A percentile compares a stretch with the other conserved stretches of the same genome.
phyloP scores from a whole-genome alignment of 75 land plant genomes.

The Isoetes taiwanensis region DNA sequence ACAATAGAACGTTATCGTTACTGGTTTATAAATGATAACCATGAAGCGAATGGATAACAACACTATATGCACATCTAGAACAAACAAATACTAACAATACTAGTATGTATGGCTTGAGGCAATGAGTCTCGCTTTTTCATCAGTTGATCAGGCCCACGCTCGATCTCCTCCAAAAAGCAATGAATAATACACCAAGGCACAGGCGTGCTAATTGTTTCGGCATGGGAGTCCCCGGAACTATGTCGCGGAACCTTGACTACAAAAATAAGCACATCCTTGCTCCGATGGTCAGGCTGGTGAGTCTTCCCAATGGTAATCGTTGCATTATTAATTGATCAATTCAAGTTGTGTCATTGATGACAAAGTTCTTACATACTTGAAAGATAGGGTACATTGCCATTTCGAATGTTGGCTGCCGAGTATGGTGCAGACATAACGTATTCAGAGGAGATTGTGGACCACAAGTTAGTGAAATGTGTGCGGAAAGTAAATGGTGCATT shows the following conservation, averaged over 20 bases:
- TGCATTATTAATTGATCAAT: not conserved
- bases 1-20: no score
- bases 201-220: no score
- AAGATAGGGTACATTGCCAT: slow-evolving; percentile 65
- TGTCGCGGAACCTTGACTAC: slow-evolving; percentile 37
- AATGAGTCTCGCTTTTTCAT: no score
- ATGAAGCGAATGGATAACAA: no score
- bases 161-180: no score
- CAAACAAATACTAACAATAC: no score
- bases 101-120: no score
- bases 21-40: no score
- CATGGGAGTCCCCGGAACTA: no score
- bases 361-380: not conserved
- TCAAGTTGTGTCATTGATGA: not conserved
- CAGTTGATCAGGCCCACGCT: no score
- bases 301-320: slow-evolving; percentile 3
- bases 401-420: slow-evolving; percentile 72
- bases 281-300: slow-evolving; percentile 85
- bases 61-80: no score
- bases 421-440: slow-evolving; percentile 94
- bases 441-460: slow-evolving; percentile 89
- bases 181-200: no score
- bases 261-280: slow-evolving; percentile 61
- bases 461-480: slow-evolving; percentile 60
- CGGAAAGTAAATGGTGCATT: slow-evolving; percentile 68